A percentile compares a stretch with the other conserved stretches of the same genome.
phyloP scores from a whole-genome alignment of 1,284 basidiomycete genomes.

The Ganoderma meredithae region DNA sequence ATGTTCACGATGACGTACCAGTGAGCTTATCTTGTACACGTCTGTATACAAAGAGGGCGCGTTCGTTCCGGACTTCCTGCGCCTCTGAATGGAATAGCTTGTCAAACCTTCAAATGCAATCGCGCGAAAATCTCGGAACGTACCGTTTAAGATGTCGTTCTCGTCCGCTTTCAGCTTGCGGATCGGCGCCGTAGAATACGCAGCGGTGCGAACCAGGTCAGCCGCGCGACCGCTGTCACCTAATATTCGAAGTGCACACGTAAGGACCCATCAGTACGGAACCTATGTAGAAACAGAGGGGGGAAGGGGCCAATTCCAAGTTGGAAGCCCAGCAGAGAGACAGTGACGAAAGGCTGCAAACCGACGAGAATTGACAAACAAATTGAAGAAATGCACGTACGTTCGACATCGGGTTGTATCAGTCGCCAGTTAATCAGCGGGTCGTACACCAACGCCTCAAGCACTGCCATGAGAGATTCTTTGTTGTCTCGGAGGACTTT shows the following conservation, averaged over 20 bases:
- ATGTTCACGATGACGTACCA: slow-evolving; percentile 53
- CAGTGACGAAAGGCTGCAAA: neutral
- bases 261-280: slow-evolving; percentile 21
- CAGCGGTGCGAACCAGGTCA: slow-evolving; percentile 71
- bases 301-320: neutral
- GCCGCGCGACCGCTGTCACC: slow-evolving; percentile 62
- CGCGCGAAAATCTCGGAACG: slow-evolving; percentile 20
- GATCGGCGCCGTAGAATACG: slow-evolving; percentile 77
- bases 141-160: slow-evolving; percentile 84
- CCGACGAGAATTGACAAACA: neutral
- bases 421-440: slow-evolving; percentile 90
- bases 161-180: slow-evolving; percentile 83
- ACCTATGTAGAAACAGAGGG: slow-evolving; percentile 5
- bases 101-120: slow-evolving; percentile 13
- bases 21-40: slow-evolving; percentile 94
- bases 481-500: slow-evolving; percentile 95
- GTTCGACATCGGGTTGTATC: slow-evolving; percentile 78
- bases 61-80: slow-evolving; percentile 90
- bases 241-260: slow-evolving; percentile 29
- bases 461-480: slow-evolving; percentile 96
- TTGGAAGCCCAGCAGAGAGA: neutral
- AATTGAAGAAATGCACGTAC: slow-evolving; percentile 43
- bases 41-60: slow-evolving; percentile 90
- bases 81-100: slow-evolving; percentile 51
- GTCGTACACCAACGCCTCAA: slow-evolving; percentile 95